These are phyloP conservation scores for Penicillium canescens DNA, from an alignment of 495 filamentous ascomycete species.

Conservation along the genomic window DNA sequence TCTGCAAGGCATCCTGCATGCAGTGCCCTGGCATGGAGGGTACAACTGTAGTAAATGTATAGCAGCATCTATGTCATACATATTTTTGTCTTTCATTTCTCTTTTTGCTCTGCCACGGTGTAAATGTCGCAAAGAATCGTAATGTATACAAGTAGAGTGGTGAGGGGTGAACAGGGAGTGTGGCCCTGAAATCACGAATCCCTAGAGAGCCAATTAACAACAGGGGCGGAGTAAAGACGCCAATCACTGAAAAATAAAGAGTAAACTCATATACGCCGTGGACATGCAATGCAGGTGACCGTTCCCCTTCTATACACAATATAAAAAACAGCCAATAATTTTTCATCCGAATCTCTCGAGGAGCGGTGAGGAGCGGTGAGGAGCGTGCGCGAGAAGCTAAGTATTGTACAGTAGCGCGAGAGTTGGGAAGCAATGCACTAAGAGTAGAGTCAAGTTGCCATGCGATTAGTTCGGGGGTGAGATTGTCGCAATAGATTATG, in stretches of 20 bases:
- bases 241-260: not conserved
- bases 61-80: not conserved
- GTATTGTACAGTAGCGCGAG: constrained; percentile 12
- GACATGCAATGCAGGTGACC: constrained; percentile 10
- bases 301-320: constrained; percentile 9
- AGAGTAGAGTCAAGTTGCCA: not conserved
- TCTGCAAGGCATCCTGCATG: not conserved
- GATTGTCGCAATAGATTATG: constrained; percentile 3
- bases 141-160: not conserved
- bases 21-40: not conserved
- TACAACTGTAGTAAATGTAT: not conserved
- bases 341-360: not conserved
- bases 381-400: not conserved
- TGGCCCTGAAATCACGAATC: not conserved
- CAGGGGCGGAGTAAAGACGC: not conserved
- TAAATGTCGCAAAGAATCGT: not conserved
- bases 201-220: not conserved
- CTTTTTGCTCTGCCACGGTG: not conserved
- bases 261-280: constrained; percentile 10
- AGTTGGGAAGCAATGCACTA: constrained; percentile 4
- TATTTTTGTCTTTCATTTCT: not conserved
- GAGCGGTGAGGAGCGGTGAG: constrained; percentile 2
- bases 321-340: not conserved
- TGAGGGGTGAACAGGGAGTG: not conserved
- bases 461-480: not conserved